Evolutionary conservation across 2,329 filamentous ascomycete genomes (phyloP), one percentile per base, ranked within the genome.

Genomic region (Colletotrichum gigasporum): DNA sequence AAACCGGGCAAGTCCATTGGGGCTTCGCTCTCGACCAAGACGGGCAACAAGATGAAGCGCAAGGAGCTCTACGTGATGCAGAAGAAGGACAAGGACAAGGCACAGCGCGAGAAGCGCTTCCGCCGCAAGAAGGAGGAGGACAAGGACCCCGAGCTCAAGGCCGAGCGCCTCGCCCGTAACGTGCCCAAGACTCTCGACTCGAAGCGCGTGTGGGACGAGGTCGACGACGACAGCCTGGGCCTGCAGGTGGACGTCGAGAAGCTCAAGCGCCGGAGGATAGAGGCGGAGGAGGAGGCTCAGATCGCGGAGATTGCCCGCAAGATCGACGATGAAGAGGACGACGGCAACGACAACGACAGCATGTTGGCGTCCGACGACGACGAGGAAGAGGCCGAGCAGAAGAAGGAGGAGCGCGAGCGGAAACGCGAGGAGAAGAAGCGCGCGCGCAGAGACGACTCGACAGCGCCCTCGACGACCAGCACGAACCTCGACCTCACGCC

Each of bases 201-300:
- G 71, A 97, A 97, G 82, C 88, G 96, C 75, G 89, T 93, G 30
- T 98, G 93, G 93, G 94, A 97, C 71, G 90, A 94, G 54, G 86
- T 87, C 51, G 89, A 89, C 48, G 77, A 83, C 50, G 87, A 90
- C 69, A 84, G 80, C 50, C 79, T 88, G 5, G 84, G 83, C 67
- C 79, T 79, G 12, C 79, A 81, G 68, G 85, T 90, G 30, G 85
- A 90, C 67, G 78, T 90, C 57, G 84, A 87, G 69, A 81, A 85
- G 71, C 74, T 88, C 69, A 89, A 87, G 79, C 81, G 83, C 69
- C 77, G 84, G 72, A 83, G 83, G 58, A 78, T 89, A 58, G 83
- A 85, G 50, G 83, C 87, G 73, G 78, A 81, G 58, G 81, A 84
- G 59, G 82, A 83, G 67, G 80, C 79, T 1, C 79, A 82, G 44